Percentiles rank a stretch among this genome's conserved stretches.
These are phyloP conservation scores for Aphanomyces euteiches DNA, from an alignment of 352 stramenopile species.

Conservation along the genomic window DNA sequence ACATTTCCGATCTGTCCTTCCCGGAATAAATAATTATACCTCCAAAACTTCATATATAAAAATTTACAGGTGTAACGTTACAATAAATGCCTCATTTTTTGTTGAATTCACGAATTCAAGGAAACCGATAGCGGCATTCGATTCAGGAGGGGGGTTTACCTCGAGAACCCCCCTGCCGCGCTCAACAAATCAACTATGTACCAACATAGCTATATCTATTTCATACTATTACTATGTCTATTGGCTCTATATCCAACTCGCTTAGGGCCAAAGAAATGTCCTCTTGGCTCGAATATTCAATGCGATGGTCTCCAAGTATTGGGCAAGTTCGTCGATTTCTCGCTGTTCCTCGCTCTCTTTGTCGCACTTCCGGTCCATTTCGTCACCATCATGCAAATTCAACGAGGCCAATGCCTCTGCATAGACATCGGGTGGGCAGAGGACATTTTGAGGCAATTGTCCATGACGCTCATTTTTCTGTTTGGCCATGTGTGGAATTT, in stretches of 20 bases:
- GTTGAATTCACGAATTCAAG: too few species aligned
- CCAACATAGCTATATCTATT: background rate
- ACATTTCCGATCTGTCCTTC: too few species aligned
- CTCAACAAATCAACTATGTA: background rate
- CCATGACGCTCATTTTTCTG: background rate
- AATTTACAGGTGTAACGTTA: too few species aligned
- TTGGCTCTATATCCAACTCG: background rate
- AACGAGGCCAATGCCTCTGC: background rate
- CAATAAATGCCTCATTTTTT: too few species aligned
- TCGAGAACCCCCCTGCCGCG: background rate
- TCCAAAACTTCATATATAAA: too few species aligned
- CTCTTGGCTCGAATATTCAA: background rate
- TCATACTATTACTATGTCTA: background rate
- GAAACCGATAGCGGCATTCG: background rate
- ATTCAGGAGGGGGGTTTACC: conserved; percentile 2
- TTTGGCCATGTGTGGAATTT: background rate
- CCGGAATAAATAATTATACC: too few species aligned
- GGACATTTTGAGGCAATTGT: background rate
- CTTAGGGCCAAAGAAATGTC: background rate
- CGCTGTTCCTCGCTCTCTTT: background rate
- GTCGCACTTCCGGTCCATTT: background rate
- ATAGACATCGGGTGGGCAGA: conserved; percentile 2
- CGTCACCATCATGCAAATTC: background rate
- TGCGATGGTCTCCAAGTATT: background rate
- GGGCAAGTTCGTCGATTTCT: background rate